These are phyloP conservation scores for Juglanconis sp. DNA, from an alignment of 2,329 filamentous ascomycete species.

Conservation along the genomic window DNA sequence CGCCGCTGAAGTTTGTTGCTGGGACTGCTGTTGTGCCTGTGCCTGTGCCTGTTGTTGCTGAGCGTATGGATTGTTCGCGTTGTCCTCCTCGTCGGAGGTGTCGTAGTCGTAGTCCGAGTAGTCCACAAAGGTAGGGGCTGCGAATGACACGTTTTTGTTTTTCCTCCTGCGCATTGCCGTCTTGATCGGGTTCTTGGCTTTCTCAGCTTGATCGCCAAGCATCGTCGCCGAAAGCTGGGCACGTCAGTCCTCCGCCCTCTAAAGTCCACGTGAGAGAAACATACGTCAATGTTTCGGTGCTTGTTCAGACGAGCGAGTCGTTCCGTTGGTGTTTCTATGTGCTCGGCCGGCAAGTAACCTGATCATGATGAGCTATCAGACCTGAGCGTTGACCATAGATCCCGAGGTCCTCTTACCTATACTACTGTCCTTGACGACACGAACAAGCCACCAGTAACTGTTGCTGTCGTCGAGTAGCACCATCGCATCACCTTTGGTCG, in stretches of 20 bases:
- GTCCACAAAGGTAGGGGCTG: constrained; percentile 81
- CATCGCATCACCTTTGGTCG: constrained; percentile 98
- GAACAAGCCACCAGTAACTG: constrained; percentile 99
- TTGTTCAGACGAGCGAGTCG: constrained; percentile 91
- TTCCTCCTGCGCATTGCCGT: constrained; percentile 79
- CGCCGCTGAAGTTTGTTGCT: constrained; percentile 23
- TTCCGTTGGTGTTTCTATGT: constrained; percentile 97
- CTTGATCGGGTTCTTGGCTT: constrained; percentile 78
- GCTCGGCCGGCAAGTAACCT: constrained; percentile 92
- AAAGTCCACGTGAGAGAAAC: constrained; percentile 28
- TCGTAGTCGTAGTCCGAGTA: constrained; percentile 53
- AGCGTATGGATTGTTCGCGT: constrained; percentile 35
- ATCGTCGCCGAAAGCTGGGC: constrained; percentile 58
- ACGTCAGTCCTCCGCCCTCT: constrained; percentile 24
- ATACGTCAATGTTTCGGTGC: constrained; percentile 94
- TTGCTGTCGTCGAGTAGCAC: constrained; percentile 97
- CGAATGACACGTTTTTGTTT: constrained; percentile 82
- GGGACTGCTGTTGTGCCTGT: constrained; percentile 26
- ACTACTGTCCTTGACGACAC: constrained; percentile 95
- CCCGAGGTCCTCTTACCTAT: constrained; percentile 55
- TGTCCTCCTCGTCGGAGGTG: constrained; percentile 65
- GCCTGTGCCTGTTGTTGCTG: constrained; percentile 31
- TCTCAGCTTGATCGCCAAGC: constrained; percentile 66
- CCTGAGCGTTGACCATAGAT: neutral
- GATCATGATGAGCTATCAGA: neutral